A percentile compares a stretch with the other conserved stretches of the same genome.
Evolutionary conservation across 2,329 filamentous ascomycete species (phyloP).

Genomic region (Emericellopsis cladophorae): DNA sequence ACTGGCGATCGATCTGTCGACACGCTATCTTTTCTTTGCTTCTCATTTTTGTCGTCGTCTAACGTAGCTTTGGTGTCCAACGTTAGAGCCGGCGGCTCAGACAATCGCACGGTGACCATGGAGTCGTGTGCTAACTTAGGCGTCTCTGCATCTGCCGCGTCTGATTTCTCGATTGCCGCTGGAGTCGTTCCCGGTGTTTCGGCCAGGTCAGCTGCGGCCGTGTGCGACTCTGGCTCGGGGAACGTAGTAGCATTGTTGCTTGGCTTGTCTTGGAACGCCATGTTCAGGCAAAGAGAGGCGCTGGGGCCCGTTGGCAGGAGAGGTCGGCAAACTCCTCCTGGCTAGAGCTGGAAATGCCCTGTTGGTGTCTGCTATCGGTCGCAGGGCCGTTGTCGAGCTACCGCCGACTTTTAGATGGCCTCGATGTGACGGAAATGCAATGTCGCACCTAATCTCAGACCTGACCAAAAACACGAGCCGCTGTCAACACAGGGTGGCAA

Average conservation of each 20-base stretch:
- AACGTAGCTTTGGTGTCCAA: slow-evolving; percentile 30
- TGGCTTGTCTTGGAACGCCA: no score
- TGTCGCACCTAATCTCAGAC: no score
- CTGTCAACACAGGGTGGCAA: neutral
- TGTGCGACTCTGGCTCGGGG: neutral
- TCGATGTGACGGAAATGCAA: no score
- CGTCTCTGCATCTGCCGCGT: slow-evolving; percentile 10
- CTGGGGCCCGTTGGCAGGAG: no score
- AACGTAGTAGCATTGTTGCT: no score
- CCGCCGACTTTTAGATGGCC: no score
- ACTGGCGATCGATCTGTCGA: neutral
- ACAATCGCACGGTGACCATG: slow-evolving; percentile 66
- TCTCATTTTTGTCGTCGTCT: neutral
- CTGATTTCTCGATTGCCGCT: neutral
- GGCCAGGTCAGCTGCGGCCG: neutral
- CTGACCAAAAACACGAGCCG: neutral
- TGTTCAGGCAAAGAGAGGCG: no score
- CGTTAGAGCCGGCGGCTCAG: slow-evolving; percentile 43
- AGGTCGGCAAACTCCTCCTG: no score
- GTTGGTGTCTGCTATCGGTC: no score
- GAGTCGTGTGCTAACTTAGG: slow-evolving; percentile 46
- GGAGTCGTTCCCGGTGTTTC: neutral
- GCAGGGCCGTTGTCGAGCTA: no score
- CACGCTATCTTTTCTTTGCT: neutral
- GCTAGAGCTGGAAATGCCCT: no score